These are phyloP conservation scores for Crithidia bombi DNA, from an alignment of 208 protist genomes.

Conservation along the genomic window DNA sequence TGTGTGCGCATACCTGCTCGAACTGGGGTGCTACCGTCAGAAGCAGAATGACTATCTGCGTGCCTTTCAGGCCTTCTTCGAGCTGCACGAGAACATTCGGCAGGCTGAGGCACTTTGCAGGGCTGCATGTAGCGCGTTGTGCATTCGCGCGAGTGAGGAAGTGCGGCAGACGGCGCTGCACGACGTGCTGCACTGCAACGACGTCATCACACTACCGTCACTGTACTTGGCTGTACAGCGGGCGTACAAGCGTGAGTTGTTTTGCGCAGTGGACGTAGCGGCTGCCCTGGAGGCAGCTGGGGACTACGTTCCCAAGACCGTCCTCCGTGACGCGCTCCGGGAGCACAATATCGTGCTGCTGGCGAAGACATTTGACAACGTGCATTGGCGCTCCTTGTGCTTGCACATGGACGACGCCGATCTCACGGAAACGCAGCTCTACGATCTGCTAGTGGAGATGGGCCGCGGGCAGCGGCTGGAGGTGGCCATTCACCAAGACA, in stretches of 20 bases:
- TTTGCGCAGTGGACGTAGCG: constrained; percentile 14
- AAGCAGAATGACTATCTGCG: constrained; percentile 25
- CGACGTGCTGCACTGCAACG: neutral
- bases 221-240: neutral
- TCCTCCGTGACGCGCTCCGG: constrained; percentile 22
- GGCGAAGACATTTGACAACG: constrained; percentile 22
- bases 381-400: constrained; percentile 34
- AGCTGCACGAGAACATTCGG: constrained; percentile 17
- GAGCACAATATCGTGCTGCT: constrained; percentile 40
- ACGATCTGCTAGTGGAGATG: constrained; percentile 35
- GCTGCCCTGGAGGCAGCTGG: neutral
- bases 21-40: constrained; percentile 27
- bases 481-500: constrained; percentile 35
- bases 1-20: constrained; percentile 24
- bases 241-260: constrained; percentile 11
- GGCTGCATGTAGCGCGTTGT: constrained; percentile 24
- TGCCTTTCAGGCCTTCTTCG: constrained; percentile 28
- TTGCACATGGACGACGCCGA: constrained; percentile 31
- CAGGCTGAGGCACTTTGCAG: constrained; percentile 15
- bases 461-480: constrained; percentile 11
- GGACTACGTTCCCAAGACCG: neutral
- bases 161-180: constrained; percentile 17
- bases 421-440: constrained; percentile 24
- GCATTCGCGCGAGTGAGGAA: constrained; percentile 16
- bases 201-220: neutral